Evolutionary conservation across 2,329 filamentous ascomycete species (phyloP).

Genomic region (Monosporascus cannonballus): DNA sequence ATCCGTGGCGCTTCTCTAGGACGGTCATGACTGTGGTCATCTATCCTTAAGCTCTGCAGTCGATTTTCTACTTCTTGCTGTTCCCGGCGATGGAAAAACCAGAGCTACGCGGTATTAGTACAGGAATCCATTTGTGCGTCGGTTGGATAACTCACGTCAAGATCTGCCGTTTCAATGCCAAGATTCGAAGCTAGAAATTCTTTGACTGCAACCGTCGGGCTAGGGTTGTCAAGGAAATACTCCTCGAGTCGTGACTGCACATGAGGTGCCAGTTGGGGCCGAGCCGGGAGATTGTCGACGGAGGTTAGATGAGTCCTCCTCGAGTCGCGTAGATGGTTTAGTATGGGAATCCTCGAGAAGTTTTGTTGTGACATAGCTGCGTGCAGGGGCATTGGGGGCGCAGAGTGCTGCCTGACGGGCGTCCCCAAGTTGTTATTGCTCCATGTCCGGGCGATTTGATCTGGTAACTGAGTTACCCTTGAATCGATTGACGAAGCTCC

Average conservation of each 20-base stretch:
- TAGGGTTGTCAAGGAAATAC: constrained; percentile 42
- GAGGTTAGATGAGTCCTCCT: constrained; percentile 32
- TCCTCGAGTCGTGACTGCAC: constrained; percentile 46
- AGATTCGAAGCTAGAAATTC: constrained; percentile 50
- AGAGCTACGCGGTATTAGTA: constrained; percentile 27
- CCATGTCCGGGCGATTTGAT: neutral
- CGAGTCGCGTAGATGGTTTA: constrained; percentile 38
- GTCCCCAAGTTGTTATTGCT: neutral
- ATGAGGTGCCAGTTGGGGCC: constrained; percentile 41
- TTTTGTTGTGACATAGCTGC: constrained; percentile 17
- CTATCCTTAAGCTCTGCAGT: constrained; percentile 37
- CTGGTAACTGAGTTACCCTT: neutral
- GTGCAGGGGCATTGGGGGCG: constrained; percentile 8
- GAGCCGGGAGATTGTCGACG: constrained; percentile 32
- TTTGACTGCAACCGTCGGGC: constrained; percentile 43
- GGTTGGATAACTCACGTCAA: constrained; percentile 33
- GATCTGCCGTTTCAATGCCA: constrained; percentile 43
- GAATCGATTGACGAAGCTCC: neutral
- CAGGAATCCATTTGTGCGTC: neutral
- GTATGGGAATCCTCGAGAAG: constrained; percentile 35
- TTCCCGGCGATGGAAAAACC: constrained; percentile 49
- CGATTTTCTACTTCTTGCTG: constrained; percentile 39
- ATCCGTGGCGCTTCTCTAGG: constrained; percentile 33
- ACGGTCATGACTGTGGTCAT: constrained; percentile 25
- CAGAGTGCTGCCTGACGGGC: constrained; percentile 10